Conservation (phyloP, 169 alveolate genomes). For the Plasmodium chabaudi region DNA sequence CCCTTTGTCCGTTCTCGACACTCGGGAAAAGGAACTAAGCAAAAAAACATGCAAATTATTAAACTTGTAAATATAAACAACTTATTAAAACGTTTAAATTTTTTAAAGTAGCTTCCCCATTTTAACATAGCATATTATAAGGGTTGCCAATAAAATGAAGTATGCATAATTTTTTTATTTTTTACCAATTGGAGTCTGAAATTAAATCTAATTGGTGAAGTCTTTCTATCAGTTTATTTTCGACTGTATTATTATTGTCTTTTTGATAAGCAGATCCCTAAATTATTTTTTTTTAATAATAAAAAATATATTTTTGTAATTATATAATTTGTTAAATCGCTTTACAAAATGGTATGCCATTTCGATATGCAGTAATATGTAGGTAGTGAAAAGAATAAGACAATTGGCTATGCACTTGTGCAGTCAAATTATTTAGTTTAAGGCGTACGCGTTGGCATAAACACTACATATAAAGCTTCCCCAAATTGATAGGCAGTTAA, state of each 20-base stretch:
- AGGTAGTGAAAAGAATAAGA: too few species aligned
- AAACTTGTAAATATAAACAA: too few species aligned
- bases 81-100: not conserved
- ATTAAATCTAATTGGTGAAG: constrained; percentile 24
- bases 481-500: too few species aligned
- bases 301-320: not conserved
- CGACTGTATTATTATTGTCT: constrained; percentile 64
- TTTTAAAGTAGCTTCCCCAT: not conserved
- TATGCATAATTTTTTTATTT: not conserved
- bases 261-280: constrained; percentile 75
- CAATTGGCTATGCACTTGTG: too few species aligned
- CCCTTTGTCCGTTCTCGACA: constrained; percentile 74
- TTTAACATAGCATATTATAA: not conserved
- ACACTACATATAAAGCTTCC: too few species aligned
- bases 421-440: too few species aligned
- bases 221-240: constrained; percentile 43
- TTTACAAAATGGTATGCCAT: too few species aligned
- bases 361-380: too few species aligned
- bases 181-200: constrained; percentile 19
- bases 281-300: constrained; percentile 2
- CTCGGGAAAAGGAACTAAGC: constrained; percentile 56
- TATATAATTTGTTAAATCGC: not conserved
- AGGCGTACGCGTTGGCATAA: too few species aligned
- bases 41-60: not conserved
- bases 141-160: not conserved